Conservation (phyloP, 2,329 filamentous ascomycete genomes). For the Sclerotiophoma versabilis region DNA sequence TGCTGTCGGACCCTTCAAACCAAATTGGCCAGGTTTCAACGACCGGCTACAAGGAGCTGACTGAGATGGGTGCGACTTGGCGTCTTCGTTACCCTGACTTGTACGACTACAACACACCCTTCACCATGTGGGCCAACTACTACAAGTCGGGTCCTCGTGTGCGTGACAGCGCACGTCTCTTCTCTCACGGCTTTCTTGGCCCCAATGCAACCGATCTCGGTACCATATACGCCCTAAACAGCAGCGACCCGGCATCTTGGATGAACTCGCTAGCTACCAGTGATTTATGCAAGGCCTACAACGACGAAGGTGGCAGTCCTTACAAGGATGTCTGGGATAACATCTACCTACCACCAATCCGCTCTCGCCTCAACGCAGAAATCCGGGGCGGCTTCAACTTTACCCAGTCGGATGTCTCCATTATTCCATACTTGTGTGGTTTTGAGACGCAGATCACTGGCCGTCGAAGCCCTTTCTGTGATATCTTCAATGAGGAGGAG, state of each 20-base stretch:
- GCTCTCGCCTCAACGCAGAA: conserved; percentile 61
- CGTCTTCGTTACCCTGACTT: conserved; percentile 57
- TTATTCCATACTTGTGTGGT: conserved; percentile 73
- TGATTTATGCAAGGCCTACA: conserved; percentile 67
- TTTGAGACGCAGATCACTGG: conserved; percentile 74
- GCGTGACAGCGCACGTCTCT: conserved; percentile 67
- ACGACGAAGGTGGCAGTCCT: conserved; percentile 60
- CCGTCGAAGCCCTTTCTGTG: conserved; percentile 65
- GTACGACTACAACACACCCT: conserved; percentile 57
- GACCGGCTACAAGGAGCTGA: conserved; percentile 69
- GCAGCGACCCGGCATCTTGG: conserved; percentile 60
- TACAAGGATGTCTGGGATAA: conserved; percentile 58
- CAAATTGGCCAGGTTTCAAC: conserved; percentile 67
- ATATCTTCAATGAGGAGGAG: conserved; percentile 67
- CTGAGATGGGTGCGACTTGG: conserved; percentile 63
- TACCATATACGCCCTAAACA: conserved; percentile 65
- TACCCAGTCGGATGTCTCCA: conserved; percentile 60
- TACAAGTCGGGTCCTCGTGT: conserved; percentile 63
- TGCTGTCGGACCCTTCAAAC: conserved; percentile 60
- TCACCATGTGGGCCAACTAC: conserved; percentile 70
- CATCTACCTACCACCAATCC: conserved; percentile 62
- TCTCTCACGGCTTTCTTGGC: conserved; percentile 68
- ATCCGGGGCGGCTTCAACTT: conserved; percentile 64
- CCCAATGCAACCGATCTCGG: conserved; percentile 61
- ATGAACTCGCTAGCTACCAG: conserved; percentile 70